phyloP scores from a whole-genome alignment of 352 stramenopile species.

The Phytophthora ohioensis region DNA sequence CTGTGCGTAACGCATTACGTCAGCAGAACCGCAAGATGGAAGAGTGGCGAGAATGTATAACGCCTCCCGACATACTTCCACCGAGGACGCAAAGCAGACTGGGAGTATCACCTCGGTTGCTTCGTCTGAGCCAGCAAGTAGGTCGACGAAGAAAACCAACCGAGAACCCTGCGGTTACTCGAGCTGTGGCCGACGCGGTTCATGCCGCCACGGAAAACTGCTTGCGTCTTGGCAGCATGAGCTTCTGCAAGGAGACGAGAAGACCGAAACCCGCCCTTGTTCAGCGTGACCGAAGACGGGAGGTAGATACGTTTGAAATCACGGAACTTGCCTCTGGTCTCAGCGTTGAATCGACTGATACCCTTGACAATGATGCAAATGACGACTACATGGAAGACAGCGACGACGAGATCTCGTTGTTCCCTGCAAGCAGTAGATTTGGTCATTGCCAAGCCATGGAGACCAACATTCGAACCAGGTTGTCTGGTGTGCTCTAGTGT shows the following conservation, averaged over 20 bases:
- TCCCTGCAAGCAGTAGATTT: conserved; percentile 8
- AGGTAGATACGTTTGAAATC: conserved; percentile 17
- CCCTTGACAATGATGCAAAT: neutral
- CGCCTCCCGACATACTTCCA: conserved; percentile 27
- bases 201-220: conserved; percentile 32
- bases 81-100: conserved; percentile 22
- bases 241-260: conserved; percentile 20
- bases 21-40: conserved; percentile 48
- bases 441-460: conserved; percentile 20
- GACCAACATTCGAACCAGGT: conserved; percentile 21
- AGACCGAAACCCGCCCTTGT: neutral
- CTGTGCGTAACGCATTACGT: conserved; percentile 59
- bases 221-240: conserved; percentile 18
- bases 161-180: conserved; percentile 10
- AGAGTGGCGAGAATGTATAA: conserved; percentile 40
- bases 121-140: conserved; percentile 52
- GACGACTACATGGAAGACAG: conserved; percentile 11
- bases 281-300: conserved; percentile 3
- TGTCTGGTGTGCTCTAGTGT: conserved; percentile 3
- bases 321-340: conserved; percentile 8
- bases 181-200: conserved; percentile 27
- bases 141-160: conserved; percentile 20
- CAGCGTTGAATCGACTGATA: conserved; percentile 4
- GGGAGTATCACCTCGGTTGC: conserved; percentile 55
- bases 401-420: conserved; percentile 32